Percentiles rank a stretch among this genome's conserved stretches.
phyloP scores from a whole-genome alignment of 73 alveolate species.

The Paramecium pentaurelia region DNA sequence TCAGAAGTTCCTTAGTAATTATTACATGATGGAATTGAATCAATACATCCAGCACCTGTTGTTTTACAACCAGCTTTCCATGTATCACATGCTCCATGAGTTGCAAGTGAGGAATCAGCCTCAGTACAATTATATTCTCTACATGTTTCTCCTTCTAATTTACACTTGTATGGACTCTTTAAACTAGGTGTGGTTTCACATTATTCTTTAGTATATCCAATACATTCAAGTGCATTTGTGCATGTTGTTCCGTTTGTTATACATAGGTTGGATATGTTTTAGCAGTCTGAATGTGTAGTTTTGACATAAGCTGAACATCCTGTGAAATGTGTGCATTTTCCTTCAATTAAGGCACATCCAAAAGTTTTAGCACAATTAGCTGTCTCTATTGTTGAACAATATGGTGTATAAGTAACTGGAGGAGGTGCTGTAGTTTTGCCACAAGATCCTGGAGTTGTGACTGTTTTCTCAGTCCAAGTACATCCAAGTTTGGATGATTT shows the following conservation, averaged over 20 bases:
- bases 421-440: neutral
- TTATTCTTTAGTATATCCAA: neutral
- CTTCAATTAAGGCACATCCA: conserved; percentile 9
- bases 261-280: neutral
- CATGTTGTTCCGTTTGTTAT: neutral
- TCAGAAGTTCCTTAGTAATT: neutral
- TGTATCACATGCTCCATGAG: neutral
- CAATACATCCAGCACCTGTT: conserved; percentile 35
- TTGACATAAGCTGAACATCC: conserved; percentile 46
- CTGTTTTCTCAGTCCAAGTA: neutral
- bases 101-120: neutral
- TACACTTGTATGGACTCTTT: neutral
- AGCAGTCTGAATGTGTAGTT: neutral
- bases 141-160: neutral
- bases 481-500: neutral
- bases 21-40: neutral
- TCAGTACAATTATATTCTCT: neutral
- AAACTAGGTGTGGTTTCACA: conserved; percentile 1
- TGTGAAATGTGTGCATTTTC: neutral
- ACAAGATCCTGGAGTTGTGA: neutral
- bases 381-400: neutral
- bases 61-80: neutral
- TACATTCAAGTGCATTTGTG: neutral
- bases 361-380: neutral
- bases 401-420: neutral